These are phyloP conservation scores for Actinomortierella ambigua DNA, from an alignment of 371 early-diverging fungal species.

Conservation along the genomic window DNA sequence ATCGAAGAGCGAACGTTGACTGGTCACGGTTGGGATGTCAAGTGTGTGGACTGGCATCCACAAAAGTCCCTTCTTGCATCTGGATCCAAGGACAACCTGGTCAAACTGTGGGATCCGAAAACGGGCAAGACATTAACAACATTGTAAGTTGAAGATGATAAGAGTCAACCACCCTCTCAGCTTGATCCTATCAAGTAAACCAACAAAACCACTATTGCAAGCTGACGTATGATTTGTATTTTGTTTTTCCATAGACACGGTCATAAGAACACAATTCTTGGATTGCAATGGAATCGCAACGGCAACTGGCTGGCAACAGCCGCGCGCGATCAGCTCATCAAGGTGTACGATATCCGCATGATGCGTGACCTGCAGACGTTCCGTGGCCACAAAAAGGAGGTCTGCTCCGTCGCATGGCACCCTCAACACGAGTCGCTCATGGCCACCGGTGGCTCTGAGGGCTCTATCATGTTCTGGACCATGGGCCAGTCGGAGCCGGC, in stretches of 20 bases:
- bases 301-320: conserved; percentile 97
- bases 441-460: conserved; percentile 96
- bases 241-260: conserved; percentile 70
- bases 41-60: conserved; percentile 99
- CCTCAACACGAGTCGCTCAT: conserved; percentile 93
- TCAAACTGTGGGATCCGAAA: conserved; percentile 99
- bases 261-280: conserved; percentile 96
- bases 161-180: not conserved
- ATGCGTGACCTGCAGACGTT: conserved; percentile 96
- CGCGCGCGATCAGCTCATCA: conserved; percentile 95
- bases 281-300: conserved; percentile 95
- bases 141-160: conserved; percentile 59
- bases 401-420: conserved; percentile 96
- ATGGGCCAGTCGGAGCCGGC: conserved; percentile 63
- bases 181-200: not conserved
- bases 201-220: not conserved
- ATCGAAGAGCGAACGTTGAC: conserved; percentile 84
- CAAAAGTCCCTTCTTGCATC: conserved; percentile 95
- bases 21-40: conserved; percentile 99
- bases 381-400: conserved; percentile 94
- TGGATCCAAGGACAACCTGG: conserved; percentile 98
- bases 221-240: not conserved
- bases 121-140: conserved; percentile 89
- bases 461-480: conserved; percentile 93
- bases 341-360: conserved; percentile 95